These are phyloP conservation scores for Przewalskia tangutica DNA, from an alignment of 257 asterid species.

Conservation along the genomic window DNA sequence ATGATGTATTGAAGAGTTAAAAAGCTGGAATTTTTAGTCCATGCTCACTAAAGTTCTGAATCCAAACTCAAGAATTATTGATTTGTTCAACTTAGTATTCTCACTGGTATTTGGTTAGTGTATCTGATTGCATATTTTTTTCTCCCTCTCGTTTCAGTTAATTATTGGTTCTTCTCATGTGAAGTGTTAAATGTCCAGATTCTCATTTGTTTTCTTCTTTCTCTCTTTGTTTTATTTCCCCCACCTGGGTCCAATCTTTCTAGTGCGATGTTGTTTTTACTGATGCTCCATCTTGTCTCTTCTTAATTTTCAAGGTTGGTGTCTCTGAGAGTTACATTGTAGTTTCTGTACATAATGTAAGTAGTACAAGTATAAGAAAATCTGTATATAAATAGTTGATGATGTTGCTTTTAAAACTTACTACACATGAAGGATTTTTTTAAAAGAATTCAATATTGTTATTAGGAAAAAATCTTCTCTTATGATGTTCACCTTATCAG, in stretches of 20 bases:
- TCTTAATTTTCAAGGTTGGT: not conserved
- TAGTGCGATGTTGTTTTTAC: not conserved
- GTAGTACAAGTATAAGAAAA: not conserved
- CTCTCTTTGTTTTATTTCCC: not conserved
- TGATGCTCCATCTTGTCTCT: not conserved
- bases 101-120: not conserved
- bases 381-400: not conserved
- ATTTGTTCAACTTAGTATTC: not conserved
- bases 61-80: not conserved
- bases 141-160: not conserved
- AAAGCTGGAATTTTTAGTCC: not conserved
- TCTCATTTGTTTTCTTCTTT: not conserved
- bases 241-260: not conserved
- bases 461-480: not conserved
- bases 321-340: not conserved
- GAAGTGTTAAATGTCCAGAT: not conserved
- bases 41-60: not conserved
- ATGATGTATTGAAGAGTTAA: not conserved
- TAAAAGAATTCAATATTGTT: not conserved
- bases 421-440: not conserved
- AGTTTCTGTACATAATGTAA: not conserved
- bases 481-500: not conserved
- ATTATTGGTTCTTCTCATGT: slow-evolving; percentile 2
- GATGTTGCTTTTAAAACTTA: not conserved
- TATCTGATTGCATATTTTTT: not conserved